Conservation (phyloP, 345 rosid genomes). For the Corchorus capsularis region DNA sequence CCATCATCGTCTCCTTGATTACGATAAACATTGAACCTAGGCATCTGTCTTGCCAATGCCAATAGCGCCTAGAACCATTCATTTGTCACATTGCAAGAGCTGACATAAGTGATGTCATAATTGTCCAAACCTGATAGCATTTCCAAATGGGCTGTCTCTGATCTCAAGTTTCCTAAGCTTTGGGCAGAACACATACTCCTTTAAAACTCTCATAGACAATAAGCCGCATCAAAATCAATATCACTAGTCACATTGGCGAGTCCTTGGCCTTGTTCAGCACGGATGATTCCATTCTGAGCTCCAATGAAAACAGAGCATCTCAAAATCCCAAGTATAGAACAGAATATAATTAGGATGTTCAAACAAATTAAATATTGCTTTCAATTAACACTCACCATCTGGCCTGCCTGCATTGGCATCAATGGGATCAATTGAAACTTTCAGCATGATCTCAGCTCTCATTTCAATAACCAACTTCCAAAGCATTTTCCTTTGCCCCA, state of each 20-base stretch:
- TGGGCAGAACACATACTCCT: constrained; percentile 55
- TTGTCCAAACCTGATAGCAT: constrained; percentile 64
- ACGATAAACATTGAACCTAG: constrained; percentile 74
- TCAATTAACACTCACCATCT: too few species aligned
- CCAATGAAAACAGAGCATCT: background rate
- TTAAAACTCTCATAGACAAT: constrained; percentile 55
- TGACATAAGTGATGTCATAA: constrained; percentile 74
- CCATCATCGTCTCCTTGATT: constrained; percentile 58
- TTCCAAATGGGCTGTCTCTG: constrained; percentile 76
- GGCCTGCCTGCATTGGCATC: too few species aligned
- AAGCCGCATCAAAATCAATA: constrained; percentile 57
- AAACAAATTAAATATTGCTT: too few species aligned
- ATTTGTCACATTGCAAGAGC: constrained; percentile 70
- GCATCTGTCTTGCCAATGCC: constrained; percentile 69
- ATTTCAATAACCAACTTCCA: too few species aligned
- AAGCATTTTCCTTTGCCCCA: too few species aligned
- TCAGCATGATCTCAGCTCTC: too few species aligned
- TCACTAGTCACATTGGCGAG: constrained; percentile 48
- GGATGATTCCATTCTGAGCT: constrained; percentile 24
- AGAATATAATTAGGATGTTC: too few species aligned
- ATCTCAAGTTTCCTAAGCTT: constrained; percentile 71
- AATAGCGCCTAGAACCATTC: constrained; percentile 51
- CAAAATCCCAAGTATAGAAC: background rate
- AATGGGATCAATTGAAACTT: too few species aligned
- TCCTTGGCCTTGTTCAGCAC: too few species aligned